phyloP scores from a whole-genome alignment of 139 green algal species.

The Chlamydomonas eustigma region DNA sequence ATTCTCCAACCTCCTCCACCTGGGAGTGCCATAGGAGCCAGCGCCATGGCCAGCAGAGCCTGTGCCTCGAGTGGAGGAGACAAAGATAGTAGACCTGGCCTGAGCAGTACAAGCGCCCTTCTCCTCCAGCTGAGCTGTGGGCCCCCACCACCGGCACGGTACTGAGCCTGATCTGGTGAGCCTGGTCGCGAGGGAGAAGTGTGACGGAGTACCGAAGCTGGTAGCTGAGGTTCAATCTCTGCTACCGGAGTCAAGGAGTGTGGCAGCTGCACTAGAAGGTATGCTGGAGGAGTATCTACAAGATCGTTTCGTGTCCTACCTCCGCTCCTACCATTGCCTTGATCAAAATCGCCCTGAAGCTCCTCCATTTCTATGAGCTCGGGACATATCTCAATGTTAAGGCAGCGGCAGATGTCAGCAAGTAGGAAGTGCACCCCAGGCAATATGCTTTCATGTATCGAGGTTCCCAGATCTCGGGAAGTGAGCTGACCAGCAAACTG shows the following conservation, averaged over 20 bases:
- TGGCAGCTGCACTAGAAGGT: constrained; percentile 8
- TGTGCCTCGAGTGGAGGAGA: constrained; percentile 5
- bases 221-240: not conserved
- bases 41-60: constrained; percentile 18
- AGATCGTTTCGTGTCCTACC: not conserved
- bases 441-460: not conserved
- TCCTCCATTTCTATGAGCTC: constrained; percentile 3
- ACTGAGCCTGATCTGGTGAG: no score
- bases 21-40: constrained; percentile 27
- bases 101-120: not conserved
- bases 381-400: not conserved
- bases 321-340: not conserved
- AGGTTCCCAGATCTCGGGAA: not conserved
- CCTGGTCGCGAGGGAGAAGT: not conserved
- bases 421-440: not conserved
- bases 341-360: not conserved
- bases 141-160: no score
- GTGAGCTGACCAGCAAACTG: constrained; percentile 1
- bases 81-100: not conserved
- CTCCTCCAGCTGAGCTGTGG: not conserved
- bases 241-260: not conserved
- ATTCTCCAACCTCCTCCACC: constrained; percentile 19
- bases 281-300: no score
- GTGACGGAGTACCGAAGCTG: not conserved
- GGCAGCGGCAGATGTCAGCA: not conserved